Conservation (phyloP, 176 grass and related monocot genomes). For the Oryza punctata region DNA sequence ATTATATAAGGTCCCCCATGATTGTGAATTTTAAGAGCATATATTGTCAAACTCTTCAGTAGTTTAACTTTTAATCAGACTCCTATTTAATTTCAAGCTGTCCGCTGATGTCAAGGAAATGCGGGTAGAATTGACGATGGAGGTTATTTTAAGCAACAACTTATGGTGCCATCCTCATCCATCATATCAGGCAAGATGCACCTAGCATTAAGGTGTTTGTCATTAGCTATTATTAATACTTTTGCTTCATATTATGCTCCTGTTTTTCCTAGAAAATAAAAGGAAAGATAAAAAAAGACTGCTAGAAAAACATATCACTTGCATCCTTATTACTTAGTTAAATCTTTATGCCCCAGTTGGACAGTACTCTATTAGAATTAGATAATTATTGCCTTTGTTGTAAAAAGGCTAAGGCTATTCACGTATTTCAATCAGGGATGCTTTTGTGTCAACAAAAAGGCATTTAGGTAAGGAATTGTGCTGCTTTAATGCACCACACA, state of each 20-base stretch:
- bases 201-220: conserved; percentile 16
- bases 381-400: conserved; percentile 4
- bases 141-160: conserved; percentile 30
- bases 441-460: background rate
- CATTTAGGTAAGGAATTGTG: background rate
- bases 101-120: conserved; percentile 13
- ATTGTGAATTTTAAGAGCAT: conserved; percentile 18
- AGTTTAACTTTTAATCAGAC: background rate
- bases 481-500: background rate
- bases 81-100: conserved; percentile 35
- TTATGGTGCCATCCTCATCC: conserved; percentile 20
- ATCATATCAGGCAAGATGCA: conserved; percentile 23
- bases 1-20: conserved; percentile 2
- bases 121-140: background rate
- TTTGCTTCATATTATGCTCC: conserved; percentile 26
- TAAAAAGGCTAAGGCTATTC: conserved; percentile 11
- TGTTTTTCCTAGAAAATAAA: background rate
- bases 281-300: too few species aligned
- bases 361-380: background rate
- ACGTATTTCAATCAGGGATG: background rate
- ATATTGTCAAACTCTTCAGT: conserved; percentile 16
- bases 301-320: conserved; percentile 1
- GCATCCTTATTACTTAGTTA: background rate
- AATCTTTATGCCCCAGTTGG: background rate
- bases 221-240: conserved; percentile 10